Evolutionary conservation across 176 grass and related monocot species (phyloP), one percentile per base, ranked within the genome.

Genomic region (Oryza brachyantha): DNA sequence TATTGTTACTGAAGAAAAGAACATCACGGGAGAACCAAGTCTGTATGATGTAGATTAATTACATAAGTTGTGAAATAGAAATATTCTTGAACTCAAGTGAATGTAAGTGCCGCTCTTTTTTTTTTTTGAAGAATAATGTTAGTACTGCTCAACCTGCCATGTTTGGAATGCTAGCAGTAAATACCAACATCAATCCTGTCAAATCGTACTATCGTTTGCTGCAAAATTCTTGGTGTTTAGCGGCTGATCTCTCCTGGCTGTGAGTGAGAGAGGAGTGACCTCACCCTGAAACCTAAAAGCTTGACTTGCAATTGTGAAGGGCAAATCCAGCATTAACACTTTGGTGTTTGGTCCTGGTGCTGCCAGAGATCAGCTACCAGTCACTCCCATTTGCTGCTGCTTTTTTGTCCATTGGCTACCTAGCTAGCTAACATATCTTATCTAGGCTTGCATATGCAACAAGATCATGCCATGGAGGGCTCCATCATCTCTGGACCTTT

Each of bases 361-460:
- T 1, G 55, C 35, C 72, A 64, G 48, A 19, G 71, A n/a, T n/a
- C n/a, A 76, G 85, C 64, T 64, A 42, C 76, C 72, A 52, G 9
- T 29, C 28, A 17, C 0, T 5, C 68, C 5, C 17, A 29, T 68
- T 74, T 14, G 63, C 10, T 11, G 28, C 28, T 57, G 8, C 55
- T 43, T 85, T 85, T 85, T 71, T 77, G 73, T 26, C 73, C 73
- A 73, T 64, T 82, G 65, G 68, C 71, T 52, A 35, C 46, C 68
- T 8, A 37, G 46, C 74, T 21, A 17, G 25, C 75, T 50, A 50
- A 50, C 46, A 7, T 50, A 50, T 21, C 17, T 52, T 64, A 36
- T 70, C 83, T 28, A 12, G 34, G 34, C 83, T 27, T 73, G 21
- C 71, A 62, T 39, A 10, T 10, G 71, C 78, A 70, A 59, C 77